Conservation (phyloP, 2,329 filamentous ascomycete genomes). For the Fusarium brachygibbosum region DNA sequence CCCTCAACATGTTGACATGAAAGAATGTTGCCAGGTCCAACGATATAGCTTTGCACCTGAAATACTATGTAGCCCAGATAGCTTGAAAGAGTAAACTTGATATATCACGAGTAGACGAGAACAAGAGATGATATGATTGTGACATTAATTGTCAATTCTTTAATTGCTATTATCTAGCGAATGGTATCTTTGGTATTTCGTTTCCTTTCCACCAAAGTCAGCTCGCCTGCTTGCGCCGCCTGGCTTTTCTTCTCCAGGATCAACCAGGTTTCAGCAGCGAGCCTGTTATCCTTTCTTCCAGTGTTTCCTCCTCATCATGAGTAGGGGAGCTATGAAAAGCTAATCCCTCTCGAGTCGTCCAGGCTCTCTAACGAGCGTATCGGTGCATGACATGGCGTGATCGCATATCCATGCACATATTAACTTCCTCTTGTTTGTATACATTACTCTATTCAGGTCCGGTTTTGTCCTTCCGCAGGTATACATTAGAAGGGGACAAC, state of each 20-base stretch:
- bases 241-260: slow-evolving; percentile 41
- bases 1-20: no score
- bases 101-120: not conserved
- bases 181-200: slow-evolving; percentile 56
- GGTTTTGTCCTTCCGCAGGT: slow-evolving; percentile 45
- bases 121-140: slow-evolving; percentile 31
- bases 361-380: slow-evolving; percentile 53
- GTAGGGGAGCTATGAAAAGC: slow-evolving; percentile 27
- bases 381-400: slow-evolving; percentile 49
- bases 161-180: slow-evolving; percentile 56
- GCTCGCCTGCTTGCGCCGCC: slow-evolving; percentile 41
- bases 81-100: no score
- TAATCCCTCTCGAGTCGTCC: slow-evolving; percentile 30
- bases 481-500: slow-evolving; percentile 49
- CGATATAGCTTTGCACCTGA: not conserved
- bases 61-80: no score
- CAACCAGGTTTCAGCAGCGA: slow-evolving; percentile 31
- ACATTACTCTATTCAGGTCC: slow-evolving; percentile 58
- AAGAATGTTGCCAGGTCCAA: not conserved
- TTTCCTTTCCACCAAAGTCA: slow-evolving; percentile 39
- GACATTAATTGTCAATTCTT: slow-evolving; percentile 44
- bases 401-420: slow-evolving; percentile 52
- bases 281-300: slow-evolving; percentile 28
- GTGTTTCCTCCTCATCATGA: slow-evolving; percentile 42
- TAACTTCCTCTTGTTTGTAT: slow-evolving; percentile 55